Evolutionary conservation across 208 protist species (phyloP).

Genomic region (Vickermania ingenoplastis): DNA sequence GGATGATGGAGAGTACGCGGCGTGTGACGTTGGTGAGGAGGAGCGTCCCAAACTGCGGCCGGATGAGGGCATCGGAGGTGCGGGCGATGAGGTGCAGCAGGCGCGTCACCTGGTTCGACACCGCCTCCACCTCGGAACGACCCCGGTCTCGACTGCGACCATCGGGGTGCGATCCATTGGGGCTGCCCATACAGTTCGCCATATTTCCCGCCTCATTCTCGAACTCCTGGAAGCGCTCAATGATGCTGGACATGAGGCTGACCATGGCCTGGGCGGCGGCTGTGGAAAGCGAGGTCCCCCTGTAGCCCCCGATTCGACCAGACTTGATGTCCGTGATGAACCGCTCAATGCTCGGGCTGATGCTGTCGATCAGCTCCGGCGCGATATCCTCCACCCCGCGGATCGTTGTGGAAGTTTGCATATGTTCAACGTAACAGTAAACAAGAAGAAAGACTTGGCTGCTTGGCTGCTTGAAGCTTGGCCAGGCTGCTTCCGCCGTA

Average conservation of each 20-base stretch:
- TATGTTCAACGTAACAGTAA: too few relatives aligned
- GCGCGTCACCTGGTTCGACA: constrained; percentile 24
- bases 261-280: constrained; percentile 41
- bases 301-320: constrained; percentile 23
- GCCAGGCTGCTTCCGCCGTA: too few relatives aligned
- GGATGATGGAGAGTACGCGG: constrained; percentile 68
- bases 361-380: constrained; percentile 16
- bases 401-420: too few relatives aligned
- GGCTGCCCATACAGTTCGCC: too few relatives aligned
- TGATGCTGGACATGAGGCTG: constrained; percentile 42
- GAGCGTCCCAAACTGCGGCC: constrained; percentile 57
- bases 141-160: constrained; percentile 30
- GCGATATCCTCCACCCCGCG: constrained; percentile 17
- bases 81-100: constrained; percentile 47
- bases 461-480: too few relatives aligned
- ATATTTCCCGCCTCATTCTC: constrained; percentile 10
- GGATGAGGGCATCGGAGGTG: constrained; percentile 45
- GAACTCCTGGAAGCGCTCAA: constrained; percentile 37
- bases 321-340: constrained; percentile 43
- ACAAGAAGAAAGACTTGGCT: too few relatives aligned
- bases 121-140: constrained; percentile 41
- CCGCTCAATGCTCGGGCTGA: constrained; percentile 38
- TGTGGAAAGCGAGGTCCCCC: constrained; percentile 19
- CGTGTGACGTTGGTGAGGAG: constrained; percentile 82
- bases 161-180: too few relatives aligned